Evolutionary conservation across 2,329 filamentous ascomycete genomes (phyloP), one percentile per base, ranked within the genome.

Genomic region (Macrophomina pseudophaseolina): DNA sequence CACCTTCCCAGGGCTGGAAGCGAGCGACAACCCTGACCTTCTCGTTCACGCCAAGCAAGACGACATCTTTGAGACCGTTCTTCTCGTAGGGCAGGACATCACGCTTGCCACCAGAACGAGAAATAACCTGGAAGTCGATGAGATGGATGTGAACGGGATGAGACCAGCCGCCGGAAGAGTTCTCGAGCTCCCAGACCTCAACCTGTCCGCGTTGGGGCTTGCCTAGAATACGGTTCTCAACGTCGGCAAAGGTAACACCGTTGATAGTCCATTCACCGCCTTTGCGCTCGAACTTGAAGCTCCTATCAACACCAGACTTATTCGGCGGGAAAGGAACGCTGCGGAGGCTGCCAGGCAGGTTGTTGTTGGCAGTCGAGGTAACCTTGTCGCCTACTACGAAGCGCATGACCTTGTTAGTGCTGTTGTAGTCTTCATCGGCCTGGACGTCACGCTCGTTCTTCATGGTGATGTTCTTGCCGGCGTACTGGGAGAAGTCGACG

Each of bases 111-210:
- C 83, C 82, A 0, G 72, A 80, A 18, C 86, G 83, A 7, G 76
- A 79, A 28, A 87, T 70, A 42, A 88, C 78, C 65, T 84, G 81
- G 74, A 88, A 85, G 70, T 88, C 86, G 56, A 89, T 82, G 1
- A 88, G 79, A 71, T 88, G 87, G 56, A 88, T 82, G 73, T 88
- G 86, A 38, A 81, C 75, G 0, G 85, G 86, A 70, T 88, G 86
- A 2, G 81, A 80, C 73, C 83, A 84, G 32, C 80, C 82, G 16
- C 82, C 84, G 14, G 79, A 79, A 32, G 75, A 77, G 72, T 88
- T 87, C 67, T 80, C 67, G 1, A 80, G 67, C 18, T 73, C 70
- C 78, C 78, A 80, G 23, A 77, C 73, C 67, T 80, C 78, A 18
- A 76, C 73, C 5, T 70, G 66, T 8, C 78, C 78, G 23, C 75